A percentile compares a stretch with the other conserved stretches of the same genome.
Conservation (phyloP, 164 flowering plant species). For the Warburgia ugandensis region DNA sequence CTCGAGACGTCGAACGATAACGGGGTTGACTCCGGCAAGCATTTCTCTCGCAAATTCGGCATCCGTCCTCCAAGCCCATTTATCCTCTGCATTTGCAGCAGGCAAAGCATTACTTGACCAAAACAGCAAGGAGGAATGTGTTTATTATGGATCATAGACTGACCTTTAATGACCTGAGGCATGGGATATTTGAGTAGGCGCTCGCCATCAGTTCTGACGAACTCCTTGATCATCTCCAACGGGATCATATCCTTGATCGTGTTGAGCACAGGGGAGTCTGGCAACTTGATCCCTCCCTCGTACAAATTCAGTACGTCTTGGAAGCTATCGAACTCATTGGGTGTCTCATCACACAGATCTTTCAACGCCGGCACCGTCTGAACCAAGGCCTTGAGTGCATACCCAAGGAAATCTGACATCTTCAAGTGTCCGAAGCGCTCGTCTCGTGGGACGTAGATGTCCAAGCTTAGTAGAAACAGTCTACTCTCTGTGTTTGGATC, state of each 20-base stretch:
- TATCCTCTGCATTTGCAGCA: slow-evolving; percentile 37
- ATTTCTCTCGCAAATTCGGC: slow-evolving; percentile 89
- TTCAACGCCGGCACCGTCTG: slow-evolving; percentile 55
- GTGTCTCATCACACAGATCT: slow-evolving; percentile 46
- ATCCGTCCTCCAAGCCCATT: slow-evolving; percentile 86
- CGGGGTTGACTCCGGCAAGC: slow-evolving; percentile 95
- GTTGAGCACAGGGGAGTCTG: slow-evolving; percentile 16
- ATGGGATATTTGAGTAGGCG: slow-evolving; percentile 52
- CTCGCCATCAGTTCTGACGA: slow-evolving; percentile 64
- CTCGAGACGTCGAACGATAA: slow-evolving; percentile 51
- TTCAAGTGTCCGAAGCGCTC: slow-evolving; percentile 71
- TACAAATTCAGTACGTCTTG: slow-evolving; percentile 59
- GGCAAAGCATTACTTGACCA: neutral
- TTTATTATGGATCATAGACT: neutral
- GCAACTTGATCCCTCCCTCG: slow-evolving; percentile 55
- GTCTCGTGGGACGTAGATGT: slow-evolving; percentile 87
- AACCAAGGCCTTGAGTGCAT: slow-evolving; percentile 55
- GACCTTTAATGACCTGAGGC: slow-evolving; percentile 65
- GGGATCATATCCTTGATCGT: slow-evolving; percentile 42
- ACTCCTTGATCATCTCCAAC: slow-evolving; percentile 66
- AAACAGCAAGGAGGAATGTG: too few species aligned
- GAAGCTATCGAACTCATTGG: slow-evolving; percentile 70
- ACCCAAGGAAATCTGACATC: slow-evolving; percentile 77
- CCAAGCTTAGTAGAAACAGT: slow-evolving; percentile 50
- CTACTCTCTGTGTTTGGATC: slow-evolving; percentile 65